Evolutionary conservation across 1,284 basidiomycete genomes (phyloP).

Genomic region (Agaricales sp.): DNA sequence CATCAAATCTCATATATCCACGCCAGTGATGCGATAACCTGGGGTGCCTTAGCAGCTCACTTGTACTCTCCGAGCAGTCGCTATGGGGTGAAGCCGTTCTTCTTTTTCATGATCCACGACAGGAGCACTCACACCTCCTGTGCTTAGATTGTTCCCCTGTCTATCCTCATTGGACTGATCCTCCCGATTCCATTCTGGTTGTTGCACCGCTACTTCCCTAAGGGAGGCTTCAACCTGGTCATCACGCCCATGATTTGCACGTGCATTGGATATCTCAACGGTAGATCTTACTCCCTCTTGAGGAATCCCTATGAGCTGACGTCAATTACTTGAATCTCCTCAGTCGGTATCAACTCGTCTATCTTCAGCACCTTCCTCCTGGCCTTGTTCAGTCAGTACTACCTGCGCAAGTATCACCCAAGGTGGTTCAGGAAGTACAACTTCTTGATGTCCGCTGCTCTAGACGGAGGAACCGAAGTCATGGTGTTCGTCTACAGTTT

Average conservation of each 20-base stretch:
- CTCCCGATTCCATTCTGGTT: constrained; percentile 47
- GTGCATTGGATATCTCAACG: background rate
- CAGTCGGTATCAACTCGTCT: constrained; percentile 43
- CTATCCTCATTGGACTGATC: constrained; percentile 38
- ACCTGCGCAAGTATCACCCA: constrained; percentile 25
- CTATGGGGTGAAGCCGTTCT: constrained; percentile 27
- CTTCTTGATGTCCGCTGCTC: constrained; percentile 26
- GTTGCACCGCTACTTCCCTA: constrained; percentile 36
- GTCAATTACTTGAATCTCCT: background rate
- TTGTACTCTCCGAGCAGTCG: constrained; percentile 37
- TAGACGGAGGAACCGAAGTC: constrained; percentile 26
- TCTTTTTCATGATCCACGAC: constrained; percentile 9
- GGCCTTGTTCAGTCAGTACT: constrained; percentile 47
- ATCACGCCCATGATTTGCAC: constrained; percentile 29
- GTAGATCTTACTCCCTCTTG: constrained; percentile 9
- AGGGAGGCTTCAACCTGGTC: constrained; percentile 32
- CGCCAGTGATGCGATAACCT: constrained; percentile 41
- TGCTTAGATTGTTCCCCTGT: constrained; percentile 31
- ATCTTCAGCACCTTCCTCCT: constrained; percentile 39
- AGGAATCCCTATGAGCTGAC: background rate
- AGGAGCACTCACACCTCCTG: too few relatives aligned
- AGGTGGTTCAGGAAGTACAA: constrained; percentile 13
- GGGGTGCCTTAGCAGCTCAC: constrained; percentile 45
- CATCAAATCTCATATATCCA: constrained; percentile 10
- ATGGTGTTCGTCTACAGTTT: constrained; percentile 29